phyloP scores from a whole-genome alignment of 345 rosid species.

The Cardamine resedifolia region DNA sequence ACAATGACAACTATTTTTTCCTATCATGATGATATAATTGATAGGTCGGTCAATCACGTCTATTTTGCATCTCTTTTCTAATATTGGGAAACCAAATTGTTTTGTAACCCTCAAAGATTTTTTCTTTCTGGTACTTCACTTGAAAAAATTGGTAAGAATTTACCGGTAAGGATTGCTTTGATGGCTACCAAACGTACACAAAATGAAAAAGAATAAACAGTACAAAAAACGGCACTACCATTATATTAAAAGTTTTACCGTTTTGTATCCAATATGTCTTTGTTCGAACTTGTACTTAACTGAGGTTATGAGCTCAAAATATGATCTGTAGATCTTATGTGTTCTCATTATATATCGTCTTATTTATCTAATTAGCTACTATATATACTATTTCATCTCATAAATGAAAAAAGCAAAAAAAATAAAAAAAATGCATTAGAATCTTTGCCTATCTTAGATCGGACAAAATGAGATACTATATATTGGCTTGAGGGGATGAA shows the following conservation, averaged over 20 bases:
- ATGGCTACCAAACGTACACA: background rate
- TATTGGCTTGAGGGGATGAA: slow-evolving; percentile 31
- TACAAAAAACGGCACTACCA: background rate
- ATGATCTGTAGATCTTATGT: background rate
- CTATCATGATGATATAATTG: slow-evolving; percentile 4
- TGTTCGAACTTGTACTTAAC: background rate
- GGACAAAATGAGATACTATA: slow-evolving; percentile 12
- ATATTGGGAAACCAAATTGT: slow-evolving; percentile 8
- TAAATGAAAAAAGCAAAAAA: background rate
- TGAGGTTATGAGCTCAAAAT: background rate
- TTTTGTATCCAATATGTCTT: background rate
- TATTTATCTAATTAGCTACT: background rate
- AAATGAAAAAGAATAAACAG: background rate
- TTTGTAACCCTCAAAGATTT: background rate
- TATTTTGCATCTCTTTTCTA: background rate
- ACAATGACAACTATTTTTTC: slow-evolving; percentile 4
- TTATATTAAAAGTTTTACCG: background rate
- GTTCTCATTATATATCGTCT: background rate
- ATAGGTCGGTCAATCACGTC: background rate
- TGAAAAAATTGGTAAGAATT: background rate
- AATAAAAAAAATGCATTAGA: slow-evolving; percentile 6
- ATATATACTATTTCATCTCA: background rate
- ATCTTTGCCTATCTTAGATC: slow-evolving; percentile 20
- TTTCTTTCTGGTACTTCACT: background rate
- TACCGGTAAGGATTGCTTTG: background rate